Evolutionary conservation across 2,329 filamentous ascomycete species (phyloP).

Genomic region (Trichoderma sp.): DNA sequence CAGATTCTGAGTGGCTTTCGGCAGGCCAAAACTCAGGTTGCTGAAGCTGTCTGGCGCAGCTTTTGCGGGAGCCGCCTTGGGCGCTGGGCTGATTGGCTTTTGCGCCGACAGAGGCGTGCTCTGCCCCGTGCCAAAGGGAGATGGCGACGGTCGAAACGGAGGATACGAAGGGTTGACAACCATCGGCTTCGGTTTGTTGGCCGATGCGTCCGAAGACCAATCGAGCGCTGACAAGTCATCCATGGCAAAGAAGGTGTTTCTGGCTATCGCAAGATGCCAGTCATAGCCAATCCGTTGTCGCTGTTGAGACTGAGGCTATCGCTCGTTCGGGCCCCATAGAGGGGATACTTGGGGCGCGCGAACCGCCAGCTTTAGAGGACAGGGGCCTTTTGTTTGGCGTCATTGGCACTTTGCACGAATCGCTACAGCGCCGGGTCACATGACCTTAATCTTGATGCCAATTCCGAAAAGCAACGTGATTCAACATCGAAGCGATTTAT

Average conservation of each 20-base stretch:
- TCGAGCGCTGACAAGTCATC: conserved; percentile 60
- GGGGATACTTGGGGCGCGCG: neutral
- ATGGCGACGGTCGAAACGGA: conserved; percentile 54
- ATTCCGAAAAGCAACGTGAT: too few relatives aligned
- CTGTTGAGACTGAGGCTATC: conserved; percentile 16
- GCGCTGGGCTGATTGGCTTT: conserved; percentile 40
- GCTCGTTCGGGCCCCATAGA: conserved; percentile 3
- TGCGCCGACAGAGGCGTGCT: conserved; percentile 56
- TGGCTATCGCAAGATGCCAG: conserved; percentile 25
- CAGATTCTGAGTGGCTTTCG: conserved; percentile 65
- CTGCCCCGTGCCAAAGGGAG: conserved; percentile 52
- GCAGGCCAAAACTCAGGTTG: conserved; percentile 58
- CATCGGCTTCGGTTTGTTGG: conserved; percentile 36
- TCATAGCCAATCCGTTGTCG: conserved; percentile 28
- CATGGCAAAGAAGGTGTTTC: conserved; percentile 42
- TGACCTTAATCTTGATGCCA: neutral
- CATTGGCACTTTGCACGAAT: neutral
- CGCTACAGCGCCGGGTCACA: neutral
- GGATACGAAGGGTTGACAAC: conserved; percentile 46
- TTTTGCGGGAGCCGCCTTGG: conserved; percentile 47
- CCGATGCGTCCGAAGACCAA: conserved; percentile 50
- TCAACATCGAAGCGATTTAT: too few relatives aligned
- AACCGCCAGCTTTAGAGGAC: conserved; percentile 11
- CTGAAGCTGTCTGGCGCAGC: conserved; percentile 71
- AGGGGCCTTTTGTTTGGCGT: conserved; percentile 14